phyloP scores from a whole-genome alignment of 2,329 filamentous ascomycete species.

The Alternaria infectoria region DNA sequence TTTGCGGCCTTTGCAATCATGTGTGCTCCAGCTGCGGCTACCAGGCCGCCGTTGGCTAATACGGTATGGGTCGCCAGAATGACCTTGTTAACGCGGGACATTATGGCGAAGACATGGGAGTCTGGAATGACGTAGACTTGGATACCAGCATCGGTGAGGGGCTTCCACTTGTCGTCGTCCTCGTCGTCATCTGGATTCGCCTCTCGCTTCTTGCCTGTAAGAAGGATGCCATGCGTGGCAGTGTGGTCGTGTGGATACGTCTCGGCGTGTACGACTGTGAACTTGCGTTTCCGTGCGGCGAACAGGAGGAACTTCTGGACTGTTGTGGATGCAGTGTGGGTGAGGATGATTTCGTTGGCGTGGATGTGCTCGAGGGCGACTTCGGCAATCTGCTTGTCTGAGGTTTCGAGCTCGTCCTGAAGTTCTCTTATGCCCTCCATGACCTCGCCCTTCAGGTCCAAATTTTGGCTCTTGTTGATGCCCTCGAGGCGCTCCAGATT shows the following conservation, averaged over 20 bases:
- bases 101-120: constrained; percentile 86
- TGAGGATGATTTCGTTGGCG: constrained; percentile 89
- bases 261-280: constrained; percentile 86
- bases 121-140: constrained; percentile 85
- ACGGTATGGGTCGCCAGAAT: constrained; percentile 88
- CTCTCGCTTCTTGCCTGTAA: constrained; percentile 59
- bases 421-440: constrained; percentile 95
- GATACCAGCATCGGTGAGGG: constrained; percentile 77
- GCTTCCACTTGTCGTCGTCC: constrained; percentile 69
- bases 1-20: constrained; percentile 85
- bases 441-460: constrained; percentile 86
- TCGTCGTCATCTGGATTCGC: constrained; percentile 60
- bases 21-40: constrained; percentile 82
- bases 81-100: constrained; percentile 95
- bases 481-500: constrained; percentile 49
- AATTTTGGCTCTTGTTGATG: constrained; percentile 50
- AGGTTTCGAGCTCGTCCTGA: constrained; percentile 90
- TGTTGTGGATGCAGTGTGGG: constrained; percentile 82
- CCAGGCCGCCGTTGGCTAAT: constrained; percentile 83
- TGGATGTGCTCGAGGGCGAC: constrained; percentile 92
- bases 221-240: constrained; percentile 66
- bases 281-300: constrained; percentile 86
- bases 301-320: constrained; percentile 89
- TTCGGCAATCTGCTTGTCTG: constrained; percentile 89
- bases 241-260: constrained; percentile 72